Base-by-base conservation (phyloP, 1,139 yeast species). In the Pichia sp. region DNA sequence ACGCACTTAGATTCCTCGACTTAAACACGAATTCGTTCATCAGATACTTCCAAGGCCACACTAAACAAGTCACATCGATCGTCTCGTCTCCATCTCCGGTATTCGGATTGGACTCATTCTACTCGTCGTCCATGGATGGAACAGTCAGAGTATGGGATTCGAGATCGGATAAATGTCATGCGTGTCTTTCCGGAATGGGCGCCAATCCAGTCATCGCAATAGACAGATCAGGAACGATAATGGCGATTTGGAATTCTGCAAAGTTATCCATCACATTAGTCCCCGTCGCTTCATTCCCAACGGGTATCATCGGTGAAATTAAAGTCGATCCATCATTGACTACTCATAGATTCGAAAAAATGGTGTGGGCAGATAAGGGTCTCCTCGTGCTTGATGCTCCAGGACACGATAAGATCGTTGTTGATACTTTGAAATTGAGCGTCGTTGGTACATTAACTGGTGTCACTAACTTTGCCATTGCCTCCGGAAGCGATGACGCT, bases 91-190 rank as follows among this genome's bases (percentile, higher is more conserved):
- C 45, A 1, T 40, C 47, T 3, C 21, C 47, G 4, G 33, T 17
- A 14, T 43, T 42, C 37, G 55, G 56, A 3, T 28, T 33, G 10
- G 58, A 57, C 34, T 45, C 54, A 6, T 57, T 57, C 32, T 52
- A 51, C 56, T 58, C 89, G 8, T 80, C 91, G 28, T 75, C 95
- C 2, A 64, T 75, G 50, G 99, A 94, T 63, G 77, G 84, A 46
- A 81, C 96, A 0, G 88, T 90, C 4, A 79, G 94, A 54, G 55
- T 87, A 8, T 93, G 99, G 99, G 98, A 93, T 63, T 63, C 86
- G 37, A 71, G 91, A 55, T 70, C 84, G 0, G 66, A 83, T 2
- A 71, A 76, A 47, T 76, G 83, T 8, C 79, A 76, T 47, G 95
- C 55, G 7, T 36, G 95, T 0, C 75, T 79, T 40, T 59, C 89